Base-by-base conservation (phyloP, 2,329 filamentous ascomycete species). In the Cercospora berteroae region DNA sequence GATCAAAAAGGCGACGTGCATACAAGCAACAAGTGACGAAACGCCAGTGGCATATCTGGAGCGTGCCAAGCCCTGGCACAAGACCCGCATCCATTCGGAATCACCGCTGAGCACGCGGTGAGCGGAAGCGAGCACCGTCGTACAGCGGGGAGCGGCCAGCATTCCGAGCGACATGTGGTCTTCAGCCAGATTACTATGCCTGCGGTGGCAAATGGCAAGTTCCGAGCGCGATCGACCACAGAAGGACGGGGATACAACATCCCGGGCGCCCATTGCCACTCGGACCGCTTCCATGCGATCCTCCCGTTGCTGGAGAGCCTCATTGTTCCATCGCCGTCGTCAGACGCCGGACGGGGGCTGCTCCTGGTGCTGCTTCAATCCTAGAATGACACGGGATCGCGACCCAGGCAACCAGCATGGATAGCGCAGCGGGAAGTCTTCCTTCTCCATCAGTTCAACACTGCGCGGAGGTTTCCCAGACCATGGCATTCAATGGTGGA, bases 21-120 rank as follows among this genome's bases (percentile, higher is more conserved):
- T 58, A 58, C 55, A 58, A 58, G 55, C 55, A 58, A 36, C 36
- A 58, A 20, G n/a, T 58, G 18, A 20, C 27, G 55, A 58, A 58
- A 31, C 55, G 29, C 55, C 36, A 58, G 55, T 27, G 55, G 27
- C 55, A 20, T 16, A 33, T 58, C 12, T 5, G 29, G 55, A 58
- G 27, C 31, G 5, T 58, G 55, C 55, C 55, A 58, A 58, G 55
- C 25, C 55, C 55, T 18, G 25, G 55, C 29, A 57, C 23, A 57
- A 18, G 16, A 31, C 16, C 25, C 33, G 55, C 55, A 20, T 20
- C 55, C 55, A 57, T 18, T 57, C 55, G 55, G 27, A 36, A 20
- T 31, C n/a, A 36, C 20, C 20, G 27, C n/a, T 36, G 55, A 8
- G 20, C 29, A 31, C 55, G 48, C 48, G 48, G 48, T 16, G 23